These are phyloP conservation scores for Halophytophthora batemanensis DNA, from an alignment of 352 stramenopile species.

Conservation along the genomic window DNA sequence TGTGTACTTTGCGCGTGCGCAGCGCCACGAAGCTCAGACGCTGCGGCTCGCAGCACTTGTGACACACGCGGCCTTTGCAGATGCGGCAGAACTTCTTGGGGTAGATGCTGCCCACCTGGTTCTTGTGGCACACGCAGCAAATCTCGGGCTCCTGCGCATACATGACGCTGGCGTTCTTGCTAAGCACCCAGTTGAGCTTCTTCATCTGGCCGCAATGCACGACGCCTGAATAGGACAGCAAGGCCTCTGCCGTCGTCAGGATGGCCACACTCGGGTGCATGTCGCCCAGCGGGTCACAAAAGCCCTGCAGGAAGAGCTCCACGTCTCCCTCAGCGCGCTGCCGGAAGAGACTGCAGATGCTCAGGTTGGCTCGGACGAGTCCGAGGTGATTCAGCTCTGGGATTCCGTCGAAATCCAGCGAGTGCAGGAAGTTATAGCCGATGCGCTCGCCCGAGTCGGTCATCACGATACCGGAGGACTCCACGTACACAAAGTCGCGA, in stretches of 20 bases:
- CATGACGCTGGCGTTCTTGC: conserved; percentile 21
- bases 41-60: conserved; percentile 22
- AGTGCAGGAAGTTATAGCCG: conserved; percentile 53
- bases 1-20: conserved; percentile 13
- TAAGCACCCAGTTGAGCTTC: conserved; percentile 34
- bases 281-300: conserved; percentile 26
- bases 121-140: conserved; percentile 27
- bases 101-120: conserved; percentile 7
- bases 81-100: conserved; percentile 27
- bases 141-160: conserved; percentile 18
- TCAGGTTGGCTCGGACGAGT: conserved; percentile 39
- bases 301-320: conserved; percentile 35
- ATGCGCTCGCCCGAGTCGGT: conserved; percentile 35
- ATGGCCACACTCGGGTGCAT: conserved; percentile 27
- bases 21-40: conserved; percentile 25
- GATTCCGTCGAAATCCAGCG: conserved; percentile 42
- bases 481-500: conserved; percentile 52
- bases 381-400: conserved; percentile 20
- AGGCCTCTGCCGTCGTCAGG: conserved; percentile 25
- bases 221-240: conserved; percentile 22
- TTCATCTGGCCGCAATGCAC: conserved; percentile 33
- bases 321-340: conserved; percentile 35
- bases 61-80: conserved; percentile 28
- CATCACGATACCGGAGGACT: conserved; percentile 35
- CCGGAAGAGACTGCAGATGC: conserved; percentile 46